Conservation (phyloP, 805 yeast genomes). For the Kazachstania kunashirensis region DNA sequence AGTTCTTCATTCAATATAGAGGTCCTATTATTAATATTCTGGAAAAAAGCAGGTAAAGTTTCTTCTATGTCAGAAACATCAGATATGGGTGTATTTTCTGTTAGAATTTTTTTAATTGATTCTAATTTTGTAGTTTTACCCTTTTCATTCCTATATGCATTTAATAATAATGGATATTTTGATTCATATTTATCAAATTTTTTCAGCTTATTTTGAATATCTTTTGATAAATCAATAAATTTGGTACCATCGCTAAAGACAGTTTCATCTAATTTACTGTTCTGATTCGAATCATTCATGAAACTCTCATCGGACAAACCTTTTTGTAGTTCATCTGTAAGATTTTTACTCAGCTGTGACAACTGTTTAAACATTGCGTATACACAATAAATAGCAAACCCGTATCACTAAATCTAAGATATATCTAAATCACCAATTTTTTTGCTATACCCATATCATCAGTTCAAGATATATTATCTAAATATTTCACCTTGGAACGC, state of each 20-base stretch:
- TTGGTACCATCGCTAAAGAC: constrained; percentile 5
- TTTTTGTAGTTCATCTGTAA: constrained; percentile 50
- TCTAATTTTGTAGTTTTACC: constrained; percentile 49
- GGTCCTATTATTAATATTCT: constrained; percentile 50
- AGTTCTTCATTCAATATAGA: constrained; percentile 57
- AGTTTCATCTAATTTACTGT: not conserved
- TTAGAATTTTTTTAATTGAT: constrained; percentile 56
- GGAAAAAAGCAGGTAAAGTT: constrained; percentile 57
- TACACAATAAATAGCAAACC: too few species aligned
- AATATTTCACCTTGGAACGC: too few species aligned
- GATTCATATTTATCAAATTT: constrained; percentile 83
- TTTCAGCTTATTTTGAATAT: constrained; percentile 50
- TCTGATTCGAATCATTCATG: not conserved
- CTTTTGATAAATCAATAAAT: constrained; percentile 41
- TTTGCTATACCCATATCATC: too few species aligned
- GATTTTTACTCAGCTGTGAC: constrained; percentile 52
- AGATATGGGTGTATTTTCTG: constrained; percentile 74
- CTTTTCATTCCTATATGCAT: constrained; percentile 80
- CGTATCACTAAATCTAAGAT: too few species aligned
- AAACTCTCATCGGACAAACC: constrained; percentile 29
- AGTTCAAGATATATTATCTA: too few species aligned
- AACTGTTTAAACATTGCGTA: constrained; percentile 51
- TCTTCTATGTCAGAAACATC: constrained; percentile 66
- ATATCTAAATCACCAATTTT: too few species aligned
- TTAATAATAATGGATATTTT: constrained; percentile 74